Conservation (phyloP, 805 yeast genomes). For the Starmerella geochares region DNA sequence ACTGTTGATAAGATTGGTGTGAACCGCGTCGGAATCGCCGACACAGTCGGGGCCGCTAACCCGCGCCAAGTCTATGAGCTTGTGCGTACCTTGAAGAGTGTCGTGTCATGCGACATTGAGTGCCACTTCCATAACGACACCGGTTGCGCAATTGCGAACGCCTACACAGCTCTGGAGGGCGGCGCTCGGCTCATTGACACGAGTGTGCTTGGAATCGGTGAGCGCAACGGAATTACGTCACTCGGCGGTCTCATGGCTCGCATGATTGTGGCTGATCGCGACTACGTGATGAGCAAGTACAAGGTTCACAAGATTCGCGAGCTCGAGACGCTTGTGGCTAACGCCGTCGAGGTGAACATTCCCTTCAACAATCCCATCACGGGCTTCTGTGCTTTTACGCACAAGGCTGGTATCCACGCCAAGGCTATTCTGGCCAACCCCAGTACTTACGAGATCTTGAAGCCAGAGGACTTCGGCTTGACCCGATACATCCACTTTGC, state of each 20-base stretch:
- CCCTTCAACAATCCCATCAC: conserved; percentile 98
- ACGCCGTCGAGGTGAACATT: conserved; percentile 90
- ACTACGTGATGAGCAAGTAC: conserved; percentile 86
- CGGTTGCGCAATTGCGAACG: conserved; percentile 97
- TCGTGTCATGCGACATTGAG: conserved; percentile 93
- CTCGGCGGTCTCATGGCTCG: conserved; percentile 98
- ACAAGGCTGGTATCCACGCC: conserved; percentile 98
- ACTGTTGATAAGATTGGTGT: conserved; percentile 97
- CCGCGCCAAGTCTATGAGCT: conserved; percentile 98
- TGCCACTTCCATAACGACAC: conserved; percentile 99
- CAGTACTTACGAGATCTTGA: conserved; percentile 92
- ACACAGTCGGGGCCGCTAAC: conserved; percentile 97
- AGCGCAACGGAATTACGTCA: conserved; percentile 96
- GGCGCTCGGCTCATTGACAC: conserved; percentile 94
- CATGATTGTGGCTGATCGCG: conserved; percentile 97
- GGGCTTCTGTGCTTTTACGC: conserved; percentile 98
- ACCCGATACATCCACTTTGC: conserved; percentile 96
- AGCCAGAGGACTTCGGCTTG: conserved; percentile 91
- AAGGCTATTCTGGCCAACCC: conserved; percentile 98
- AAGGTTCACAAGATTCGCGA: conserved; percentile 93
- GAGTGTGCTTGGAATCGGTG: conserved; percentile 95
- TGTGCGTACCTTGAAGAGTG: conserved; percentile 83
- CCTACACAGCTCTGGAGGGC: conserved; percentile 95
- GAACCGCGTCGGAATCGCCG: conserved; percentile 98
- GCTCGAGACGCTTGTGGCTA: conserved; percentile 90